These are phyloP conservation scores for Cladophialophora exuberans DNA, from an alignment of 2,329 filamentous ascomycete species.

Conservation along the genomic window DNA sequence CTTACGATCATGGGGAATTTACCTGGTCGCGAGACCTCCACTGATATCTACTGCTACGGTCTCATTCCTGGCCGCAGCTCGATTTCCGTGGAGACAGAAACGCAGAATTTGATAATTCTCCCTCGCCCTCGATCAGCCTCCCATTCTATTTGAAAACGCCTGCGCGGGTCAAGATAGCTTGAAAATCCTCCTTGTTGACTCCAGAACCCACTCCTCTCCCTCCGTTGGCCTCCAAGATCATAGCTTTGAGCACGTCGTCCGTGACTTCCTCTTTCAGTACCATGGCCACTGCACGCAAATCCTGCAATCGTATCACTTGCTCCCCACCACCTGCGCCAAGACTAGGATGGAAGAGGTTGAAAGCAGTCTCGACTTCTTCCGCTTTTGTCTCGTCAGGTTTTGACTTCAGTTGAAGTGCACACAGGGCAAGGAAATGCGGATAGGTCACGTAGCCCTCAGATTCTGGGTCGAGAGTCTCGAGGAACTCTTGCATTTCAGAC, in stretches of 20 bases:
- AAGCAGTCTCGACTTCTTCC: constrained; percentile 80
- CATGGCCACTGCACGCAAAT: constrained; percentile 77
- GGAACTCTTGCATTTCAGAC: constrained; percentile 72
- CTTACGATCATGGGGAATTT: constrained; percentile 14
- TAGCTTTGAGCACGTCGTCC: constrained; percentile 84
- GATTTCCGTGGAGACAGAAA: constrained; percentile 30
- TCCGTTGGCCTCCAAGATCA: constrained; percentile 93
- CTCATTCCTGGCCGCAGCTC: constrained; percentile 6
- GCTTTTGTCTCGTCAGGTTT: constrained; percentile 51
- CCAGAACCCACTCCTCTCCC: constrained; percentile 71
- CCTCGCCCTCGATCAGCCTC: no score
- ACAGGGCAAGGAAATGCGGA: constrained; percentile 81
- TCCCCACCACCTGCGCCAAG: constrained; percentile 36
- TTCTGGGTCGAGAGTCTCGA: constrained; percentile 81
- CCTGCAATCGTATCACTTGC: constrained; percentile 75
- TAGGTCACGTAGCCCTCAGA: constrained; percentile 77
- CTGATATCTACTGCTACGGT: constrained; percentile 27
- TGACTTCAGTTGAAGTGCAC: constrained; percentile 79
- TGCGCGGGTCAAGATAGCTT: constrained; percentile 80
- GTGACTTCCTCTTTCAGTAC: constrained; percentile 81
- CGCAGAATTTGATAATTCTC: no score
- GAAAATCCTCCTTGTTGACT: constrained; percentile 79
- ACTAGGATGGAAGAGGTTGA: constrained; percentile 72
- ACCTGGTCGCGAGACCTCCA: constrained; percentile 28
- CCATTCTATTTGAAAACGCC: constrained; percentile 72